A percentile compares a stretch with the other conserved stretches of the same genome.
Evolutionary conservation across 1,284 basidiomycete species (phyloP).

Genomic region (Ceratobasidium sp.): DNA sequence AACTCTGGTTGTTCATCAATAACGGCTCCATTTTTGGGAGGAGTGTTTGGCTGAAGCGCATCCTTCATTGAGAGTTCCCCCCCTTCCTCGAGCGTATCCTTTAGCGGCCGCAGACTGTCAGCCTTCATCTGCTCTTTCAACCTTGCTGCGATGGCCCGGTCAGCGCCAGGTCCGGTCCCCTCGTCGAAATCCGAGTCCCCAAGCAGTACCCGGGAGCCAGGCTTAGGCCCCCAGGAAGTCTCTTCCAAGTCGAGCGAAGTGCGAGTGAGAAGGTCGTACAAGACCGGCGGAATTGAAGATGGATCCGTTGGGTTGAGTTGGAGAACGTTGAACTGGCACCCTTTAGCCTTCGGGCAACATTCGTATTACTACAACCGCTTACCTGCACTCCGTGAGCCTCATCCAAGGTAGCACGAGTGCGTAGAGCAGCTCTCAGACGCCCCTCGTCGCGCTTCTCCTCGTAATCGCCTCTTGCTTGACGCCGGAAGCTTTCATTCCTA

Average conservation of each 20-base stretch:
- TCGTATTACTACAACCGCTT: constrained; percentile 51
- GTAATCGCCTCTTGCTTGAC: constrained; percentile 76
- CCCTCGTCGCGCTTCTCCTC: constrained; percentile 79
- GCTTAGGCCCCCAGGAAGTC: neutral
- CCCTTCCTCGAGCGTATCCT: constrained; percentile 35
- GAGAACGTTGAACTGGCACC: constrained; percentile 77
- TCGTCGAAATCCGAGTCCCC: constrained; percentile 39
- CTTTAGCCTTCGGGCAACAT: constrained; percentile 7
- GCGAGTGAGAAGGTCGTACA: constrained; percentile 62
- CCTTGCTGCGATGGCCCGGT: constrained; percentile 31
- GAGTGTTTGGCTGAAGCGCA: constrained; percentile 9
- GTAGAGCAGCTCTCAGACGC: constrained; percentile 73
- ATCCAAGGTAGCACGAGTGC: constrained; percentile 78
- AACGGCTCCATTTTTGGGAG: constrained; percentile 15
- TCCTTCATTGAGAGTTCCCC: constrained; percentile 30
- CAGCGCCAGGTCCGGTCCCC: constrained; percentile 19
- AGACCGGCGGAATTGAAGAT: constrained; percentile 73
- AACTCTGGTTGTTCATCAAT: constrained; percentile 57
- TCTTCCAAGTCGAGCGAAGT: constrained; percentile 21
- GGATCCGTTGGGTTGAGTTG: constrained; percentile 77
- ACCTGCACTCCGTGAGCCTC: constrained; percentile 74
- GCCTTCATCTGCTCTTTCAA: constrained; percentile 47
- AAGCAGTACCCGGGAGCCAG: constrained; percentile 15
- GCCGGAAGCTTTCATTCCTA: constrained; percentile 70
- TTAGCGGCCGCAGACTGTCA: constrained; percentile 46